These are phyloP conservation scores for Bretschneidera sinensis DNA, from an alignment of 345 rosid genomes.

Conservation along the genomic window DNA sequence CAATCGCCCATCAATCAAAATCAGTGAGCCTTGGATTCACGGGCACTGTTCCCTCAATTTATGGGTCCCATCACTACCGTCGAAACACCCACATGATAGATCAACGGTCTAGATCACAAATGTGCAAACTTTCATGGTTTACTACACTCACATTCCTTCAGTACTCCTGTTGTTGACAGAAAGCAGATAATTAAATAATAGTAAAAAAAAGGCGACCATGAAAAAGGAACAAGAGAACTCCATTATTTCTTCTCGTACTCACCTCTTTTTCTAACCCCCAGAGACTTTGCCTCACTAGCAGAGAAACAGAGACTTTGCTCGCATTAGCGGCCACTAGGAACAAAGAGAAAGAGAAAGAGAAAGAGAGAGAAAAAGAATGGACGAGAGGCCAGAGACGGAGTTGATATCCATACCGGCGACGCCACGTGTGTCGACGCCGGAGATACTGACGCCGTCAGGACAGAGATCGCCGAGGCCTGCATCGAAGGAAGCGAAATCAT, in stretches of 20 bases:
- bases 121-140: neutral
- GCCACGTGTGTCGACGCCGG: slow-evolving; percentile 92
- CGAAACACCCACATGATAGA: neutral
- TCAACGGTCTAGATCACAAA: neutral
- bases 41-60: neutral
- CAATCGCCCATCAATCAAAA: too few relatives aligned
- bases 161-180: neutral
- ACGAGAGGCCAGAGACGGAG: slow-evolving; percentile 98
- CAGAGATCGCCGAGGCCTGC: slow-evolving; percentile 89
- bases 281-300: neutral
- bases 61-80: neutral
- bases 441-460: slow-evolving; percentile 88
- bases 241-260: slow-evolving; percentile 18
- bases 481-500: slow-evolving; percentile 58
- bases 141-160: neutral
- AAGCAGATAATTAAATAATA: neutral
- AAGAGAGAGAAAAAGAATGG: slow-evolving; percentile 33
- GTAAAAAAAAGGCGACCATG: neutral
- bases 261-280: neutral
- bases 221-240: slow-evolving; percentile 1
- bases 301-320: neutral
- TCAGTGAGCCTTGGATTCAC: neutral
- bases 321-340: neutral
- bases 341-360: neutral
- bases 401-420: slow-evolving; percentile 95